Evolutionary conservation across 2,329 filamentous ascomycete genomes (phyloP).

Genomic region (Grosmannia serpens): DNA sequence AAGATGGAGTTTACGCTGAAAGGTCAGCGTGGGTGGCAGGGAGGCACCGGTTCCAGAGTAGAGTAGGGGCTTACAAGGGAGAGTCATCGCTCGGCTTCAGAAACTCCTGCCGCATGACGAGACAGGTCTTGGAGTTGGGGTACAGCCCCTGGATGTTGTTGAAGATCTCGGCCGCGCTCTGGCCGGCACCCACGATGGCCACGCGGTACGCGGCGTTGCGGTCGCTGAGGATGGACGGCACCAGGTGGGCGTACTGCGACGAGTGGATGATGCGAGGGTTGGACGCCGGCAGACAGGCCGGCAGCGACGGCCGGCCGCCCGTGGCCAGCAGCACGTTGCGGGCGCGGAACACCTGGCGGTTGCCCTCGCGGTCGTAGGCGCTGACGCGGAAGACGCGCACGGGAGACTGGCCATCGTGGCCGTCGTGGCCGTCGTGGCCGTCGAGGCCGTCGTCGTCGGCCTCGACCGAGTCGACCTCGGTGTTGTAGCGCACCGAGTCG

Average conservation of each 20-base stretch:
- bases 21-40: not conserved
- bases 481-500: conserved; percentile 59
- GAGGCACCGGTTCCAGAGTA: too few species aligned
- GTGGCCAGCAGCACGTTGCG: conserved; percentile 54
- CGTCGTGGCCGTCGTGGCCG: conserved; percentile 38
- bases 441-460: conserved; percentile 30
- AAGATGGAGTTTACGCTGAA: conserved; percentile 87
- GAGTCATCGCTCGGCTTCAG: conserved; percentile 89
- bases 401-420: conserved; percentile 25
- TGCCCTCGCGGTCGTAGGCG: conserved; percentile 36
- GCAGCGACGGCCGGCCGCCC: conserved; percentile 57
- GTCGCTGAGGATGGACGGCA: conserved; percentile 47
- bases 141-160: conserved; percentile 75
- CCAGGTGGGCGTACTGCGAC: conserved; percentile 64
- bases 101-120: conserved; percentile 75
- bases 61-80: conserved; percentile 88
- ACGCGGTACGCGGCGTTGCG: conserved; percentile 53
- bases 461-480: conserved; percentile 65
- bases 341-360: conserved; percentile 38
- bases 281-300: conserved; percentile 53
- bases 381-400: conserved; percentile 57
- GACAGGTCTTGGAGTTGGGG: conserved; percentile 63
- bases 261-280: conserved; percentile 76
- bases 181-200: conserved; percentile 78
- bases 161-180: conserved; percentile 93